Conservation (phyloP, 805 yeast species). For the Starmerella vaccinii region DNA sequence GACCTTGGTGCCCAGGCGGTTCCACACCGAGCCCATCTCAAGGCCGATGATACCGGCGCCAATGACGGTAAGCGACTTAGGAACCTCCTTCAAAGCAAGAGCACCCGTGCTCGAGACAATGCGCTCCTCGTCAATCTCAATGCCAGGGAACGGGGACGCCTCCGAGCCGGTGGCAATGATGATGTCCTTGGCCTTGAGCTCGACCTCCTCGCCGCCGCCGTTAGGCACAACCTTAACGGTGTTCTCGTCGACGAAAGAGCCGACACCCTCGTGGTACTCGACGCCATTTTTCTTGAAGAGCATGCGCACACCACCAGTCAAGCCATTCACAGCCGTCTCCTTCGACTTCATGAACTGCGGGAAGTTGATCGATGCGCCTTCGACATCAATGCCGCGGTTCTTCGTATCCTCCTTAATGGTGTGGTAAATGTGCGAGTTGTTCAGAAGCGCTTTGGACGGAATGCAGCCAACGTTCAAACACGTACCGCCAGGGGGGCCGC, state of each 20-base stretch:
- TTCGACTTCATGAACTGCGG: slow-evolving; percentile 79
- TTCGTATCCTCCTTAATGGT: slow-evolving; percentile 75
- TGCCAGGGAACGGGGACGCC: slow-evolving; percentile 97
- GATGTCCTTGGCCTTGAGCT: slow-evolving; percentile 71
- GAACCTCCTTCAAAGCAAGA: slow-evolving; percentile 72
- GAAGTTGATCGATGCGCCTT: slow-evolving; percentile 63
- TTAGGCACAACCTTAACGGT: slow-evolving; percentile 70
- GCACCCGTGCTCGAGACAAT: slow-evolving; percentile 95
- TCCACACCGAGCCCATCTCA: slow-evolving; percentile 98
- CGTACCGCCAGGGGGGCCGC: slow-evolving; percentile 96
- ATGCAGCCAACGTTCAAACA: slow-evolving; percentile 98
- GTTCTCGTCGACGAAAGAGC: slow-evolving; percentile 75
- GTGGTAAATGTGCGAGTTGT: slow-evolving; percentile 90
- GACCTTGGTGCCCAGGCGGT: slow-evolving; percentile 90
- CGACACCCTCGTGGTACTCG: slow-evolving; percentile 87
- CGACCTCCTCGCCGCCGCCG: slow-evolving; percentile 68
- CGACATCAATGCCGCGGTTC: slow-evolving; percentile 80
- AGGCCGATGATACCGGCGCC: slow-evolving; percentile 99
- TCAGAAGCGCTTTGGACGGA: slow-evolving; percentile 90
- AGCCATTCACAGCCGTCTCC: slow-evolving; percentile 76
- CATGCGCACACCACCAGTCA: slow-evolving; percentile 91
- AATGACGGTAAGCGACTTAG: slow-evolving; percentile 81
- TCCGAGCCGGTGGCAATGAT: slow-evolving; percentile 98
- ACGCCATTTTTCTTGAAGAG: slow-evolving; percentile 93
- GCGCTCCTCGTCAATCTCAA: slow-evolving; percentile 90